Base-by-base conservation (phyloP, 805 yeast species). In the Kazachstania psychrophila region DNA sequence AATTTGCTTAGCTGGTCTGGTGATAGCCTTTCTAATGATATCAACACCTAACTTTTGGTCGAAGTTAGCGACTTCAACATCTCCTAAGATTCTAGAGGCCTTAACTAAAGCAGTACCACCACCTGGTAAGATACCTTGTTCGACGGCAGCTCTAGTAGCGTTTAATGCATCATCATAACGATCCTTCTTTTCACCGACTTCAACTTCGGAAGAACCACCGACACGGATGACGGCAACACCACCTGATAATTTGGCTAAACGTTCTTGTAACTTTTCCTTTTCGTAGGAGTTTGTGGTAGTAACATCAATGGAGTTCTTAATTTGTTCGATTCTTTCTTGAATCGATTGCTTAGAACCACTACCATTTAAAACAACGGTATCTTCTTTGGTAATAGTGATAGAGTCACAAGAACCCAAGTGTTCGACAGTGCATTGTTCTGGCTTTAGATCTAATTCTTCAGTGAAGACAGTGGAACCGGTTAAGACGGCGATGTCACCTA, bases 111-210 rank as follows among this genome's bases (percentile, higher is more conserved):
- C 98, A 49, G 96, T 86, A 68, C 98, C 98, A 64, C 98, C 98
- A 70, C 98, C 98, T 59, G 98, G 98, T 49, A 92, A 74, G 60
- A 92, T 87, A 68, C 98, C 98, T 67, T 86, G 95, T 68, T 89
- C 89, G 46, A 92, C 95, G 48, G 98, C 98, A 41, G 98, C 96
- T 67, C 97, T 86, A 37, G 97, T 92, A 39, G 98, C 96, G 61
- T 92, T 89, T 61, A 92, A 74, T 19, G 98, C 97, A 69, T 92
- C 98, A 56, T 92, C 97, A 59, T 87, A 85, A 68, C 98, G 82
- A 65, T 92, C 98, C 73, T 92, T 92, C 92, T 92, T 92, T 73
- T 92, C 98, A 58, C 96, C 94, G 49, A 92, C 98, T 69, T 92
- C 97, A 49, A 92, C 83, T 69, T 92, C 97, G 16, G 95, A 82